Evolutionary conservation across 2,329 filamentous ascomycete species (phyloP), one percentile per base, ranked within the genome.

Genomic region (Verticillium nonalfalfae): DNA sequence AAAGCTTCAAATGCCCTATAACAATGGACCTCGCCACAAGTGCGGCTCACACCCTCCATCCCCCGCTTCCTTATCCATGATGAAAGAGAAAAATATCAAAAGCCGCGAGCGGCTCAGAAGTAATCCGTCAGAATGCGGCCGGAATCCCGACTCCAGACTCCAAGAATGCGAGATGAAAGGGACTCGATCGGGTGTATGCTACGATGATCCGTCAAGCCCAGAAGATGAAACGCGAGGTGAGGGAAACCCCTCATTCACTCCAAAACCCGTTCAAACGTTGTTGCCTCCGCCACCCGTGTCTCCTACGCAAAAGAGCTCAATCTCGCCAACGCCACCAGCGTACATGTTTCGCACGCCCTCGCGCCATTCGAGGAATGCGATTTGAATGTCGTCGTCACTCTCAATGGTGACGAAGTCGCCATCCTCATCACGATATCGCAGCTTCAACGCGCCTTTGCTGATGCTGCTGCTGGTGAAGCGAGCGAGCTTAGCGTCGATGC

Each of bases 381-480:
- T 93, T 70, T 96, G 92, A 54, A 99, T 95, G 67, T 97, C 95
- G 69, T 99, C 95, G 70, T 99, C 95, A 64, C 90, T 94, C 73
- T 95, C 90, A 60, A 99, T 97, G 59, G 89, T 93, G 64, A 99
- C 91, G 71, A 89, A 94, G 70, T 98, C 95, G 57, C 91, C 91
- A 67, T 99, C 95, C 70, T 93, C 90, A 71, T 99, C 95, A 59
- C 88, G 85, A 75, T 98, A 99, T 64, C 93, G 90, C 61, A 99
- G 79, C 76, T 93, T 92, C 68, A 97, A 86, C 66, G 89, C 88
- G 64, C 91, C 90, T 70, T 86, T 89, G 68, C 88, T 88, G 70
- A 97, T 93, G 59, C 90, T 93, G 71, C 91, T 90, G 68, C 84
- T 89, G 21, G 92, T 96, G 68, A 93, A 93, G 60, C 91, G 87